Evolutionary conservation across 768 basidiomycete genomes (phyloP), one percentile per base, ranked within the genome.

Genomic region (Mycena floridula): DNA sequence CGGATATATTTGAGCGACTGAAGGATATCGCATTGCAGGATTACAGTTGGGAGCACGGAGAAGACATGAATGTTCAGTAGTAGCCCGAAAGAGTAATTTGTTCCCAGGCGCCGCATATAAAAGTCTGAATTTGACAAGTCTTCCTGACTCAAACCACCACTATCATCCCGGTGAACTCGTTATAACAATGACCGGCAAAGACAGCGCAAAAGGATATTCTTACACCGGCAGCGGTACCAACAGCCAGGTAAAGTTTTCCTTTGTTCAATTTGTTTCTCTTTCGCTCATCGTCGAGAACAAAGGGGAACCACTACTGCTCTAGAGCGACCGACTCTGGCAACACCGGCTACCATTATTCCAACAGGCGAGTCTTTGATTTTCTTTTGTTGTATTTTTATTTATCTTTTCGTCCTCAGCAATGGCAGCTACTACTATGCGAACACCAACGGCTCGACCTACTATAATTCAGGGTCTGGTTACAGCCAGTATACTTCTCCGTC

Each of bases 1-100:
- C 74, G 22, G 79, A 82, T 42, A 72, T 80, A 37, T 85, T 77
- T 57, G 68, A 74, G 47, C 71, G 82, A 13, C 70, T 88, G 40
- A 69, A 72, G 49, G 82, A 87, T 61, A 53, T 88, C 54, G 83
- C 78, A 18, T 64, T 62, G 45, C 66, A 77, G 38, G 76, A 77
- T 47, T 59, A 69, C 28, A 61, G 62, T 35, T 70, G 67, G 59
- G 59, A 65, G 35, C n/a, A n/a, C n/a, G n/a, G n/a, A n/a, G n/a
- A n/a, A n/a, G n/a, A n/a, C n/a, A n/a, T n/a, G n/a, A n/a, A n/a
- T n/a, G n/a, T n/a, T n/a, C n/a, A n/a, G n/a, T n/a, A n/a, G n/a
- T n/a, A n/a, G n/a, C n/a, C n/a, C n/a, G n/a, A n/a, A n/a, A n/a
- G n/a, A n/a, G n/a, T n/a, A n/a, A n/a, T n/a, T n/a, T n/a, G n/a